Evolutionary conservation across 2,329 filamentous ascomycete species (phyloP).

Genomic region (Aspergillus sp.): DNA sequence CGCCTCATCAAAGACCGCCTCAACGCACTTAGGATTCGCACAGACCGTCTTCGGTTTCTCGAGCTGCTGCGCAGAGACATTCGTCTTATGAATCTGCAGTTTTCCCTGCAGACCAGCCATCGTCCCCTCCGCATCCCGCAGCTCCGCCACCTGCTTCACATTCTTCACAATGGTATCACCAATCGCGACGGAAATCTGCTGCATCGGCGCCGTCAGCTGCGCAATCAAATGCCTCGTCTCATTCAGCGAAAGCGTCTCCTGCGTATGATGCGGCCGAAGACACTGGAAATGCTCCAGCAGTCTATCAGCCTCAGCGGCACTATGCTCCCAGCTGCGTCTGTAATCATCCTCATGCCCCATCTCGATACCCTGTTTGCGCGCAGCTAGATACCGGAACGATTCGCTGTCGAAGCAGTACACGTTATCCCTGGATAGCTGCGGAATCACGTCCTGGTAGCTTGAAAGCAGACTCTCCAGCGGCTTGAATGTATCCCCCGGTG

Average conservation of each 20-base stretch:
- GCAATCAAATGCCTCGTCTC: conserved; percentile 8
- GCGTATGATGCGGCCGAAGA: conserved; percentile 4
- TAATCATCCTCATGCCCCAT: conserved; percentile 8
- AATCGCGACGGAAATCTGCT: conserved; percentile 8
- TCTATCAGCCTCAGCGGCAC: not conserved
- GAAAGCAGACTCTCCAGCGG: not conserved
- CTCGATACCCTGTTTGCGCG: conserved; percentile 3
- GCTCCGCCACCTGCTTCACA: not conserved
- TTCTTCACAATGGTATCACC: conserved; percentile 3
- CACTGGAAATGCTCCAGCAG: conserved; percentile 5
- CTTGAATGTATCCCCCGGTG: conserved; percentile 4
- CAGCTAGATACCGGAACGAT: conserved; percentile 7
- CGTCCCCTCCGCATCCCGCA: not conserved
- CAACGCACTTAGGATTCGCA: not conserved
- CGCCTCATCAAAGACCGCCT: conserved; percentile 2
- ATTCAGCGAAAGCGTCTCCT: conserved; percentile 4
- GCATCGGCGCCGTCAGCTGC: conserved; percentile 9
- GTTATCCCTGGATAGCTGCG: not conserved
- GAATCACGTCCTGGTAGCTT: not conserved
- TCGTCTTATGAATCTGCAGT: conserved; percentile 7
- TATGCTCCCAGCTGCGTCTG: conserved; percentile 7
- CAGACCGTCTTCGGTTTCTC: conserved; percentile 4
- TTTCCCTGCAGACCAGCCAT: not conserved
- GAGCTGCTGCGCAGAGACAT: not conserved
- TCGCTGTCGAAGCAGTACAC: conserved; percentile 9